phyloP scores from a whole-genome alignment of 2,329 filamentous ascomycete species.

The Venturia carpophila region DNA sequence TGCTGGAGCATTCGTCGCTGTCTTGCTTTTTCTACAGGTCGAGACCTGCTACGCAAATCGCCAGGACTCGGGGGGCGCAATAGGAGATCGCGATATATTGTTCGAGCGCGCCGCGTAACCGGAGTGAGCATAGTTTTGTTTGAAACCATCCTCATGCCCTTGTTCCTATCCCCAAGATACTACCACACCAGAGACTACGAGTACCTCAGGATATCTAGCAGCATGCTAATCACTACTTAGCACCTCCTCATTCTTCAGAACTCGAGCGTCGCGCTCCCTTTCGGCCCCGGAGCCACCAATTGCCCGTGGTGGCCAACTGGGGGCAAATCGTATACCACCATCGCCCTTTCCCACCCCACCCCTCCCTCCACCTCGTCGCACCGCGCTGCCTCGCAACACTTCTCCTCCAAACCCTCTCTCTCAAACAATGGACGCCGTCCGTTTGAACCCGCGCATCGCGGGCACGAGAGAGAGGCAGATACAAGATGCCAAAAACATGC shows the following conservation, averaged over 20 bases:
- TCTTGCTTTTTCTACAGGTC: background rate
- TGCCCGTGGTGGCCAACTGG: background rate
- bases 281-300: background rate
- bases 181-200: background rate
- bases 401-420: background rate
- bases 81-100: background rate
- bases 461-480: conserved; percentile 52
- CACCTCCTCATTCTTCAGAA: background rate
- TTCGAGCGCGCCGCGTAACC: background rate
- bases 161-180: background rate
- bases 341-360: background rate
- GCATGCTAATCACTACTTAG: background rate
- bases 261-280: background rate
- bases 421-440: conserved; percentile 25
- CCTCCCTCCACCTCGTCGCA: background rate
- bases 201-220: background rate
- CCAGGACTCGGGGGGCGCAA: background rate
- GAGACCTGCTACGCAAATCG: background rate
- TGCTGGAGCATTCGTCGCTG: background rate
- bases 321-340: background rate
- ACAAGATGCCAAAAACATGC: conserved; percentile 65
- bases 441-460: conserved; percentile 25
- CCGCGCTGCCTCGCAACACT: background rate
- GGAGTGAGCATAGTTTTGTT: conserved; percentile 2
- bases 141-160: background rate